Percentiles rank a stretch among this genome's conserved stretches.
These are phyloP conservation scores for Millerago galiae DNA, from an alignment of 805 yeast genomes.

Conservation along the genomic window DNA sequence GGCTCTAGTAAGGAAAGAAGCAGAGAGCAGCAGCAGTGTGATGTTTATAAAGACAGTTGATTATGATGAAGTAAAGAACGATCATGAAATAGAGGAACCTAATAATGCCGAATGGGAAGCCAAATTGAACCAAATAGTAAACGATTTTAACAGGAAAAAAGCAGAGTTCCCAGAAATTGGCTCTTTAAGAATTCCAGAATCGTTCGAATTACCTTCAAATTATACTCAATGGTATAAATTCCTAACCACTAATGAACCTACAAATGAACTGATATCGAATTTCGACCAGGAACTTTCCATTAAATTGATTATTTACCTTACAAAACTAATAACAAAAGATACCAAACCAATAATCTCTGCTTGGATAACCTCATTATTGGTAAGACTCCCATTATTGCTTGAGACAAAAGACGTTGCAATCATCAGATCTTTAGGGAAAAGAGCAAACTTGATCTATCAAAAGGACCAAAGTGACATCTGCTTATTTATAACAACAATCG, in stretches of 20 bases:
- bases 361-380: constrained; percentile 18
- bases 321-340: constrained; percentile 18
- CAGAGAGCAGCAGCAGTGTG: constrained; percentile 11
- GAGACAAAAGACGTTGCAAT: constrained; percentile 14
- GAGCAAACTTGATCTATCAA: constrained; percentile 11
- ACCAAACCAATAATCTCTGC: constrained; percentile 9
- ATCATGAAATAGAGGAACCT: constrained; percentile 3
- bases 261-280: constrained; percentile 11
- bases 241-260: constrained; percentile 13
- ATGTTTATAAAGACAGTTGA: constrained; percentile 7
- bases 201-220: constrained; percentile 9
- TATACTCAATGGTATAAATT: constrained; percentile 20
- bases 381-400: constrained; percentile 13
- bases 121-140: not conserved
- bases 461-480: constrained; percentile 8
- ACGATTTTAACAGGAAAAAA: constrained; percentile 8
- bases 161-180: constrained; percentile 6
- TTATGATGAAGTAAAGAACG: constrained; percentile 9
- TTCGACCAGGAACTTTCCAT: constrained; percentile 17
- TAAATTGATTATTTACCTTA: constrained; percentile 16
- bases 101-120: constrained; percentile 1
- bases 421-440: constrained; percentile 16
- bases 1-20: constrained; percentile 21
- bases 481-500: constrained; percentile 3
- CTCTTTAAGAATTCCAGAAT: not conserved